Percentiles rank a stretch among this genome's conserved stretches.
Conservation (phyloP, 441 rosid genomes). For the Theobroma grandiflorum region DNA sequence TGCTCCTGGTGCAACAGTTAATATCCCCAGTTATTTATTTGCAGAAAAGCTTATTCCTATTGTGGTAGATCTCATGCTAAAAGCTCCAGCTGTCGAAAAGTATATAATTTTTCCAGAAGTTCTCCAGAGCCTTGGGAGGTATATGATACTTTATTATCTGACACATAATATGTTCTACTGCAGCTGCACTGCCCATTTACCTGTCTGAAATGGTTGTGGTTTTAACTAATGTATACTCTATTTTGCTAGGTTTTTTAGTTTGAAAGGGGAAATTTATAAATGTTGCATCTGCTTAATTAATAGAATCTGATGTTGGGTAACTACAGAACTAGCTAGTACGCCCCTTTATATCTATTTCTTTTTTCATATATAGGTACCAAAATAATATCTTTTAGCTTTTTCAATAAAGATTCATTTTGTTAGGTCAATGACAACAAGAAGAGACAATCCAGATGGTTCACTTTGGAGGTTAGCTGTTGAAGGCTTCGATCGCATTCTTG, state of each 20-base stretch:
- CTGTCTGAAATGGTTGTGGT: not conserved
- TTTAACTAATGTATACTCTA: not conserved
- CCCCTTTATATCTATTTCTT: conserved; percentile 2
- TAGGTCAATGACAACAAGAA: conserved; percentile 97
- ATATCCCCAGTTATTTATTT: conserved; percentile 61
- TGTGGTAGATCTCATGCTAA: conserved; percentile 79
- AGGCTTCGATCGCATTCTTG: conserved; percentile 83
- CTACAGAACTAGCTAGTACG: conserved; percentile 12
- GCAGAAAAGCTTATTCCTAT: conserved; percentile 91
- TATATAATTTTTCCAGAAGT: conserved; percentile 80
- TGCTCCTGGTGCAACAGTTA: conserved; percentile 40
- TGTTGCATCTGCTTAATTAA: not conserved
- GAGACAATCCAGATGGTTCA: conserved; percentile 95
- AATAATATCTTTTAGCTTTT: not conserved
- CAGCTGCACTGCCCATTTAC: not conserved
- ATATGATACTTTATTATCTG: conserved; percentile 29
- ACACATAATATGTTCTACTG: conserved; percentile 12
- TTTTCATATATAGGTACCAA: conserved; percentile 15
- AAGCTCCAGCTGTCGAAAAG: conserved; percentile 78
- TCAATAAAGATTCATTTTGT: conserved; percentile 29
- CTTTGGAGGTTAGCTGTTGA: conserved; percentile 95
- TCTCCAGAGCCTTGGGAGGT: conserved; percentile 93
- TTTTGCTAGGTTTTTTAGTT: not conserved
- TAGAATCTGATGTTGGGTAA: conserved; percentile 3
- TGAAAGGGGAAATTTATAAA: not conserved